Base-by-base conservation (phyloP, 495 filamentous ascomycete species). In the Aspergillus funiculosus region DNA sequence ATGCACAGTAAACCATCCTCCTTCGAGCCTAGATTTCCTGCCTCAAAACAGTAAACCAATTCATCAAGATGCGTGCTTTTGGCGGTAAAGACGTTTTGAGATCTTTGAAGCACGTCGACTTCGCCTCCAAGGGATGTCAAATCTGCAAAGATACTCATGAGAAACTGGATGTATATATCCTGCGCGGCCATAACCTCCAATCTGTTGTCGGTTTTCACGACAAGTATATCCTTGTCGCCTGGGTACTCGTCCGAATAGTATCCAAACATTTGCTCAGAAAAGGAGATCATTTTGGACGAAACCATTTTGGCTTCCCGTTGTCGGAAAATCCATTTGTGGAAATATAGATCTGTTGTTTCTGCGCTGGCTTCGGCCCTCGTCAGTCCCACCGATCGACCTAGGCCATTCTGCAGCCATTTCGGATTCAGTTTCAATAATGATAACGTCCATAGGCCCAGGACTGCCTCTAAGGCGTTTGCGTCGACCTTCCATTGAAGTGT, bases 241-340 rank as follows among this genome's bases (percentile, higher is more conserved):
- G 36, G 10, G 21, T 41, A 14, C 2, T 24, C 14, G 6, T 53
- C 46, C 0, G 56, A 47, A 1, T 49, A 41, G 19, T 46, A 53
- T 0, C 62, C 59, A 34, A 70, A 70, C 0, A 60, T 31, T 3
- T 50, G 56, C 2, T 39, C 28, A 0, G 58, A 46, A 6, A 51
- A 36, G 11, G 57, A 39, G 2, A 64, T 48, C 29, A 37, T 44
- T 2, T 52, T 53, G 0, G 56, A 47, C 6, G 59, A 50, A 8
- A 62, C 43, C 39, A 67, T 43, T n/a, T 19, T 49, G 0, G 61
- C 57, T 40, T 66, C 57, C 0, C 49, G 59, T 17, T 63, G 57
- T 1, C 60, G 54, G 21, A 54, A 64, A 2, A 70, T 67, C 64
- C 67, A 70, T 45, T 68, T 70, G n/a, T 63, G 53, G 40, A 65